Evolutionary conservation across 768 basidiomycete species (phyloP), one percentile per base, ranked within the genome.

Genomic region (Lactifluus hygrophoroides): DNA sequence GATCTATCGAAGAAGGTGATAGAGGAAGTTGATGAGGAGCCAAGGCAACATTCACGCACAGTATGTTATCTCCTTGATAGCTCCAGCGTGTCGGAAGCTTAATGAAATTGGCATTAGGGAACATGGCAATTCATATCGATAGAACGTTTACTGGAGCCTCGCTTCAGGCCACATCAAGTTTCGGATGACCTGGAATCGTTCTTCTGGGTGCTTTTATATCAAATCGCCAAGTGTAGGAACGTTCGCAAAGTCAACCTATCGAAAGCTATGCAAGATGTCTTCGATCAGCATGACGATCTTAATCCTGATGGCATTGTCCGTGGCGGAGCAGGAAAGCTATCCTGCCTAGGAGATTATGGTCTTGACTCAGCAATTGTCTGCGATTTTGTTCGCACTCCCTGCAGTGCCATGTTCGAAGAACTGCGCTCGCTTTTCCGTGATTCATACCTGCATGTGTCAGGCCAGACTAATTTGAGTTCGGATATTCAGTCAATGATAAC

Each of bases 41-140:
- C 55, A 5, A 28, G 55, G 7, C 27, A 13, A 23, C 34, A 37
- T 42, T 47, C 46, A 7, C 55, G 27, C n/a, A 56, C 47, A 27
- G 55, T 56, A 25, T 5, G 35, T 3, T 21, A n/a, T 34, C 23
- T 1, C 43, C 5, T 40, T 17, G n/a, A 25, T 25, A 11, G 5
- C 19, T 54, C 6, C 7, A 30, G 14, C 5, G 25, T 7, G 5
- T n/a, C 16, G 4, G 5, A 13, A 30, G 16, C 6, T 30, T 8
- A 27, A 7, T 25, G 11, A 35, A 16, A 44, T 21, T 28, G 6
- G 5, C 16, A 19, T 16, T 35, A 65, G 64, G 61, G 64, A 1
- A 65, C 64, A 19, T 62, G 61, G 64, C 64, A 62, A 50, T 65
- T 50, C 54, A 54, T 57, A 56, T 56, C 58, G 0, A 60, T 57